Conservation (phyloP, 2,329 filamentous ascomycete genomes). For the Leptoxyphium fumago region DNA sequence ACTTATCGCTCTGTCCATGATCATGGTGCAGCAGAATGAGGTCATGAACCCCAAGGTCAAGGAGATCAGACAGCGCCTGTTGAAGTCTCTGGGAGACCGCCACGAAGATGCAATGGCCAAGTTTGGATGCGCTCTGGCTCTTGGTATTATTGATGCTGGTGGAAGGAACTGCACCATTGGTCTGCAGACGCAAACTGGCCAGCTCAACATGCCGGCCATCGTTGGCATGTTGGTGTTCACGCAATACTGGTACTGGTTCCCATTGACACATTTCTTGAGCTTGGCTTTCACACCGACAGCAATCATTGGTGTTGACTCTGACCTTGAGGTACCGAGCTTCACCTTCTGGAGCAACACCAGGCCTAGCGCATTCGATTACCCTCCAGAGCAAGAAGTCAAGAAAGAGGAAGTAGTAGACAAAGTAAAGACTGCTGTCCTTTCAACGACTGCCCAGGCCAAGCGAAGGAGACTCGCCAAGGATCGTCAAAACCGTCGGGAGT, state of each 20-base stretch:
- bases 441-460: constrained; percentile 93
- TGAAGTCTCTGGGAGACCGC: constrained; percentile 85
- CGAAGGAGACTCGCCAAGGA: constrained; percentile 90
- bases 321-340: constrained; percentile 84
- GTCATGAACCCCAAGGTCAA: constrained; percentile 95
- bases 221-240: constrained; percentile 97
- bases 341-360: constrained; percentile 92
- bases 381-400: constrained; percentile 91
- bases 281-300: constrained; percentile 94
- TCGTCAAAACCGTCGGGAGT: constrained; percentile 73
- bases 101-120: constrained; percentile 99
- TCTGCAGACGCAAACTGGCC: constrained; percentile 92
- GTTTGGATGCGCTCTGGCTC: constrained; percentile 82
- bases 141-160: constrained; percentile 95
- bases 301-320: constrained; percentile 85
- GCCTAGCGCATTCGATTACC: constrained; percentile 94
- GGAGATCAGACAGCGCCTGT: constrained; percentile 77
- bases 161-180: constrained; percentile 97
- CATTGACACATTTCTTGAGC: constrained; percentile 91
- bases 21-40: constrained; percentile 98
- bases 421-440: constrained; percentile 88
- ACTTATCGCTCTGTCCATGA: constrained; percentile 88
- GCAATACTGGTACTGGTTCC: constrained; percentile 99
- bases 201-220: constrained; percentile 96
- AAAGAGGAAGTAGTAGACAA: constrained; percentile 83